Evolutionary conservation across 1,139 yeast genomes (phyloP).

Genomic region (Suhomyces wounanorum): DNA sequence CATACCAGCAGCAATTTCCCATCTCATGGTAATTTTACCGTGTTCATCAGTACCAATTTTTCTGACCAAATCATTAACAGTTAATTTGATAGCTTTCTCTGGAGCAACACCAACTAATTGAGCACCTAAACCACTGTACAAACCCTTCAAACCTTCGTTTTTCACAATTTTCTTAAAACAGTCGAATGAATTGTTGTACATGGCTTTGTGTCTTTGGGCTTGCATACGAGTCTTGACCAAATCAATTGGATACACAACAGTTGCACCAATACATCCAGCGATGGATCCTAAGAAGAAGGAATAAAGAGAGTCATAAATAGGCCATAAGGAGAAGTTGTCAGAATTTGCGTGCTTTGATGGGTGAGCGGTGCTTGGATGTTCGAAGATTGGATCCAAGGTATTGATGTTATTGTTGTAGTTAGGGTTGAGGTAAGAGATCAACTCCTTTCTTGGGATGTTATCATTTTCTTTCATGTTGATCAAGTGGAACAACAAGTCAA

Average conservation of each 20-base stretch:
- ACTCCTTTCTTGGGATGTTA: slow-evolving; percentile 53
- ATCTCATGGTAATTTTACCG: slow-evolving; percentile 61
- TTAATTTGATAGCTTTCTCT: slow-evolving; percentile 94
- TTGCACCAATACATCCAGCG: slow-evolving; percentile 98
- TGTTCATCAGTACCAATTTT: slow-evolving; percentile 64
- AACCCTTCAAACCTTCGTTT: slow-evolving; percentile 83
- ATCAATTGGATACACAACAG: slow-evolving; percentile 97
- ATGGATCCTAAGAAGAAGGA: slow-evolving; percentile 89
- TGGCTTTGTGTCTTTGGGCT: slow-evolving; percentile 77
- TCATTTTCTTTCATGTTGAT: slow-evolving; percentile 48
- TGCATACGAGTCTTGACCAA: slow-evolving; percentile 97
- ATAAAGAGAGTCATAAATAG: slow-evolving; percentile 80
- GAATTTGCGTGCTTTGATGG: slow-evolving; percentile 33
- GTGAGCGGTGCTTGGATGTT: slow-evolving; percentile 33
- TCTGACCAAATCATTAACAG: slow-evolving; percentile 89
- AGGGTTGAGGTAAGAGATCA: slow-evolving; percentile 52
- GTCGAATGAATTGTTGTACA: slow-evolving; percentile 80
- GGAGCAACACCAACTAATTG: slow-evolving; percentile 98
- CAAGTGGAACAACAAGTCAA: slow-evolving; percentile 49
- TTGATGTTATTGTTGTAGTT: slow-evolving; percentile 40
- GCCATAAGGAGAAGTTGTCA: slow-evolving; percentile 51
- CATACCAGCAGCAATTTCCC: slow-evolving; percentile 88
- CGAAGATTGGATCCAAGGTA: slow-evolving; percentile 42
- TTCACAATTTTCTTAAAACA: slow-evolving; percentile 78
- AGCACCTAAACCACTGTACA: slow-evolving; percentile 92